Base-by-base conservation (phyloP, 75 land plant species). In the Isoetes taiwanensis region DNA sequence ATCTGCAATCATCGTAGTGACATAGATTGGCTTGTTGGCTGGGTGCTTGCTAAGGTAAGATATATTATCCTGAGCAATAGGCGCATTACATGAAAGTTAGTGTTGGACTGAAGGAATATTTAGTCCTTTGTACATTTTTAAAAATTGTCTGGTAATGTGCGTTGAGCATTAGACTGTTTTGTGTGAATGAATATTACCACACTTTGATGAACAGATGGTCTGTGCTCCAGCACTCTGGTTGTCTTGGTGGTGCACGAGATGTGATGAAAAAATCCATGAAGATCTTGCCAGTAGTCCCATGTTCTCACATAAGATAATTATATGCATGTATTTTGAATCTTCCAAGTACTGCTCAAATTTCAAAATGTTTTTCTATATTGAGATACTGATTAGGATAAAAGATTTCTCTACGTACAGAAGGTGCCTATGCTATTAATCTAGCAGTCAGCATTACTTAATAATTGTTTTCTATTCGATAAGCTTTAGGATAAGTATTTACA, bases 21-120 rank as follows among this genome's bases (percentile, higher is more conserved):
- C 43, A 66, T 88, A 57, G 95, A 88, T 56, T 88, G 95, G 95
- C 85, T 88, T 63, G 82, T 88, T 56, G 95, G 95, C 41, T 88
- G 85, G 90, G 64, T 81, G 61, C 41, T 81, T 29, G 90, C 90
- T 50, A 83, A 86, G 81, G 93, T 83, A n/a, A n/a, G n/a, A n/a
- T n/a, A n/a, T n/a, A n/a, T n/a, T n/a, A n/a, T n/a, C n/a, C n/a
- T n/a, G n/a, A n/a, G n/a, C n/a, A n/a, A n/a, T n/a, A n/a, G n/a
- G n/a, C n/a, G n/a, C n/a, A n/a, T n/a, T n/a, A n/a, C n/a, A n/a
- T n/a, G n/a, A n/a, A n/a, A n/a, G n/a, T n/a, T n/a, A n/a, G n/a
- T n/a, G n/a, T n/a, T n/a, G n/a, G n/a, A n/a, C n/a, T n/a, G n/a
- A n/a, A n/a, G n/a, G n/a, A n/a, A n/a, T n/a, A n/a, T n/a, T n/a